A percentile compares a stretch with the other conserved stretches of the same genome.
phyloP scores from a whole-genome alignment of 1,139 yeast genomes.

The Hanseniaspora sp. region DNA sequence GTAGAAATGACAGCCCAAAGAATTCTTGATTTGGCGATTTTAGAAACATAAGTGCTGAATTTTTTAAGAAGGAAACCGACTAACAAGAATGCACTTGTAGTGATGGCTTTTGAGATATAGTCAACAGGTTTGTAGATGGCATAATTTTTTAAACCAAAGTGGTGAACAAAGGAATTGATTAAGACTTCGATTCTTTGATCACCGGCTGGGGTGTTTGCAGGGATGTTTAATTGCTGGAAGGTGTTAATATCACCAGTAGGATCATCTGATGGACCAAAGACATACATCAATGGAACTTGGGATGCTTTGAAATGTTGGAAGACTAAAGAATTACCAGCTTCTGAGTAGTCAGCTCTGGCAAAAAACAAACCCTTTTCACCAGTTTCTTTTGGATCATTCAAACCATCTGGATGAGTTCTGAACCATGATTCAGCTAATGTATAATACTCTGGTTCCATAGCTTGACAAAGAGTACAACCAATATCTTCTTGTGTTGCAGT shows the following conservation, averaged over 20 bases:
- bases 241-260: conserved; percentile 18
- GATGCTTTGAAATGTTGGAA: conserved; percentile 50
- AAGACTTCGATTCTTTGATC: conserved; percentile 22
- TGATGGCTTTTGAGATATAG: conserved; percentile 41
- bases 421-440: conserved; percentile 54
- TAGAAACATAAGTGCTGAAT: conserved; percentile 27
- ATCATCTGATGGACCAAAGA: conserved; percentile 49
- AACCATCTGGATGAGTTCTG: conserved; percentile 38
- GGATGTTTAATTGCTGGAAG: conserved; percentile 21
- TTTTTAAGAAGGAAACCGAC: conserved; percentile 27
- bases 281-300: conserved; percentile 68
- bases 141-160: conserved; percentile 37
- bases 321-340: conserved; percentile 38
- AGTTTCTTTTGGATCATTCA: conserved; percentile 20
- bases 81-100: conserved; percentile 30
- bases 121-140: conserved; percentile 47
- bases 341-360: conserved; percentile 60
- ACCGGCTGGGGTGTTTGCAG: conserved; percentile 19
- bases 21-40: conserved; percentile 34
- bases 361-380: conserved; percentile 44
- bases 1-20: conserved; percentile 56
- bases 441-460: conserved; percentile 56
- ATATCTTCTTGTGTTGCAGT: conserved; percentile 66
- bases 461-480: conserved; percentile 66
- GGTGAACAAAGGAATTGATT: conserved; percentile 25